Base-by-base conservation (phyloP, 164 flowering plant genomes). In the Echeveria elegans region DNA sequence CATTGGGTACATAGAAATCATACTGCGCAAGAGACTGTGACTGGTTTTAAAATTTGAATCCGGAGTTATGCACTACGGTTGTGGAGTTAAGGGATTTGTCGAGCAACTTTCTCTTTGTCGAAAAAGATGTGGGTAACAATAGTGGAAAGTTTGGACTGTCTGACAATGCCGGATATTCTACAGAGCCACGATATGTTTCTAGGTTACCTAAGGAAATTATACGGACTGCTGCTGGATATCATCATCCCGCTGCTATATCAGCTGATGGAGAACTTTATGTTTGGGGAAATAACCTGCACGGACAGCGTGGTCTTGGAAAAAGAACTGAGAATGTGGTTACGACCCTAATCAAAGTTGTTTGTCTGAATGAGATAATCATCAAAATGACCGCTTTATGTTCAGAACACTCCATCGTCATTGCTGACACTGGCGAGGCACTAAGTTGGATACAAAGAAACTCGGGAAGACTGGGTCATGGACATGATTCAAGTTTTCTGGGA, bases 251-350 rank as follows among this genome's bases (percentile, higher is more conserved):
- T 70, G 97, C 92, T 66, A 76, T 88, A 61, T 84, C 98, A 81
- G 99, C 65, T 75, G 88, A 89, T 74, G 96, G 97, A 34, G 97
- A 87, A 68, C 92, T 95, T 19, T 92, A 88, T 75, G 78, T 89
- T 86, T 95, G 99, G 97, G 99, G 99, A 28, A 87, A 79, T 71
- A 95, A 95, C 75, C 77, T 92, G 38, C 81, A 76, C 72, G 97
- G 99, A 56, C 99, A 95, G 80, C 96, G 92, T 76, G 99, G 99
- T 56, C 88, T 91, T 73, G 99, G 99, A 77, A 95, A 80, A 34
- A 7, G 37, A 34, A 3, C 37, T 34, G 37, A 34, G 37, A 34
- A 34, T 34, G 7, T 34, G 5, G 37, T 34, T 34, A 3, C 37
- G 7, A 34, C 37, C 3, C 37, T 7, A 3, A 7, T 7, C 37